phyloP scores from a whole-genome alignment of 345 rosid species.

The Hypericum perforatum region DNA sequence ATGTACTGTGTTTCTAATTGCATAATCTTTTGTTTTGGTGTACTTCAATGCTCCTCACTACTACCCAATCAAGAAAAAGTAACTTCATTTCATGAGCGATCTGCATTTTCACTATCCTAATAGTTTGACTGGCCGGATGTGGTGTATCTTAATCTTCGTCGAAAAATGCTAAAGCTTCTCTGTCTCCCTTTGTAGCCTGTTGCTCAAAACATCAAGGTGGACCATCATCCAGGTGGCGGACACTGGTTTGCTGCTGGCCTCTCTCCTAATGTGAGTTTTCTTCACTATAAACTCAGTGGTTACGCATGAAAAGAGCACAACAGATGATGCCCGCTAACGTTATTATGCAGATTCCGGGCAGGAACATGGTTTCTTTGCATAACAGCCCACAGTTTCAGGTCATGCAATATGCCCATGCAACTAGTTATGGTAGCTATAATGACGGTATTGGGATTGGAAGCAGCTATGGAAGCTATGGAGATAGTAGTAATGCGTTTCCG shows the following conservation, averaged over 20 bases:
- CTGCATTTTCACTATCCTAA: too few relatives aligned
- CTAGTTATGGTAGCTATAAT: constrained; percentile 88
- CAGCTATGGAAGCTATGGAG: constrained; percentile 96
- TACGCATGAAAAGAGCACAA: background rate
- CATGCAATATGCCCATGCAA: constrained; percentile 55
- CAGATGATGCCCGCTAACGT: background rate
- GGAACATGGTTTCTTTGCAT: constrained; percentile 53
- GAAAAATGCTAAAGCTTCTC: background rate
- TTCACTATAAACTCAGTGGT: constrained; percentile 13
- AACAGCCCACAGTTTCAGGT: constrained; percentile 77
- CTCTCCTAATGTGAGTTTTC: constrained; percentile 78
- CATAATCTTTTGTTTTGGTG: too few relatives aligned
- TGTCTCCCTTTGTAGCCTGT: constrained; percentile 45
- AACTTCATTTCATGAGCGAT: too few relatives aligned
- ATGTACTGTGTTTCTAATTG: too few relatives aligned
- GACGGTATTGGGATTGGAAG: constrained; percentile 69
- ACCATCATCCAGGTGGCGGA: constrained; percentile 98
- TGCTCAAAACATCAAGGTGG: constrained; percentile 78
- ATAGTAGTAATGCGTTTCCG: constrained; percentile 53
- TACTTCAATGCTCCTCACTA: too few relatives aligned
- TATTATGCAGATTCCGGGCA: constrained; percentile 55
- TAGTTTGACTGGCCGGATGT: too few relatives aligned
- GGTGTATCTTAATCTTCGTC: too few relatives aligned
- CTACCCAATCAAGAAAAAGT: too few relatives aligned
- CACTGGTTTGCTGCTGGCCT: constrained; percentile 99